Conservation (phyloP, 2,329 filamentous ascomycete species). For the Myriangium duriaei region DNA sequence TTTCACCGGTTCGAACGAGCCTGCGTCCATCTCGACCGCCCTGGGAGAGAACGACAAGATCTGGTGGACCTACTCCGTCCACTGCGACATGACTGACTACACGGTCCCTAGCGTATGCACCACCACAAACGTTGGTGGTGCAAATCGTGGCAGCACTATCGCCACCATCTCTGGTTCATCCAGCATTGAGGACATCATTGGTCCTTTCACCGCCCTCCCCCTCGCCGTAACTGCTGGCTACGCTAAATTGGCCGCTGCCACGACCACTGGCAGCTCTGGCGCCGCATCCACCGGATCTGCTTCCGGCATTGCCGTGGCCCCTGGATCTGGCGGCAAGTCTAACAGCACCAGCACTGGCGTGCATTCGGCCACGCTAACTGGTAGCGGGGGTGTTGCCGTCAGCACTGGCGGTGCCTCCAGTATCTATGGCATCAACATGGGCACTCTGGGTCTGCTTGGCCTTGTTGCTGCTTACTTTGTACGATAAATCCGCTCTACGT, state of each 20-base stretch:
- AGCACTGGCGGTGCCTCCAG: conserved; percentile 1
- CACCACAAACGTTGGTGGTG: conserved; percentile 5
- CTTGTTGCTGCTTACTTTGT: conserved; percentile 3
- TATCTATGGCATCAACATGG: conserved; percentile 6
- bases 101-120: conserved; percentile 6
- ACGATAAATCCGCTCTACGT: conserved; percentile 2
- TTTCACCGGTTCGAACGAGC: background rate
- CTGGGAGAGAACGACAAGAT: background rate
- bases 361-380: background rate
- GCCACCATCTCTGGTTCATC: background rate
- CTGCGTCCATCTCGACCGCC: background rate
- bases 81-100: conserved; percentile 4
- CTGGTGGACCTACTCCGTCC: conserved; percentile 2
- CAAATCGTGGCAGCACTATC: conserved; percentile 3
- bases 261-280: background rate
- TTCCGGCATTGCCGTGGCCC: background rate
- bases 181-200: background rate
- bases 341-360: background rate
- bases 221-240: conserved; percentile 6
- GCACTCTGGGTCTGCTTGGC: conserved; percentile 3
- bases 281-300: background rate
- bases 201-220: background rate
- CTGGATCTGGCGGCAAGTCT: background rate
- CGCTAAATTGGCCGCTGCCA: conserved; percentile 9
- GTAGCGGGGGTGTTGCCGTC: background rate